These are phyloP conservation scores for Aspergillus sp. DNA, from an alignment of 2,329 filamentous ascomycete genomes.

Conservation along the genomic window DNA sequence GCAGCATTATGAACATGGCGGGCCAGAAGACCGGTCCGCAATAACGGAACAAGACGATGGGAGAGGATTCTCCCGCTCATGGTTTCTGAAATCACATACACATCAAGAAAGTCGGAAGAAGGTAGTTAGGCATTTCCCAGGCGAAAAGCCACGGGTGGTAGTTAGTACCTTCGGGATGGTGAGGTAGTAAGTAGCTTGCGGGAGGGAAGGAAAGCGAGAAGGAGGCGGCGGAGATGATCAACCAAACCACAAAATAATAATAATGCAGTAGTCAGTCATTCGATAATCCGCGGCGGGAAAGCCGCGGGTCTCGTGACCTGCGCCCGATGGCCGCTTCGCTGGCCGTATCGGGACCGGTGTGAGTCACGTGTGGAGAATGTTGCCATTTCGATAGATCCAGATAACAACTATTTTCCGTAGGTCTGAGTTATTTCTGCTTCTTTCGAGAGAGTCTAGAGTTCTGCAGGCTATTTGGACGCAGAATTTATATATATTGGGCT, in stretches of 20 bases:
- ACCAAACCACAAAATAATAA: background rate
- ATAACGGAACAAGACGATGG: conserved; percentile 68
- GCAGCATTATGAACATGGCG: conserved; percentile 65
- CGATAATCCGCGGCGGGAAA: background rate
- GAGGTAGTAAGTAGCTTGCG: background rate
- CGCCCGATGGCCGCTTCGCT: conserved; percentile 33
- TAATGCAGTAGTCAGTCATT: conserved; percentile 12
- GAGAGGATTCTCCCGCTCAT: conserved; percentile 77
- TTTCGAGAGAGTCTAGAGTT: background rate
- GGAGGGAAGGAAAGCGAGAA: conserved; percentile 2
- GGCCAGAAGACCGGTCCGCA: conserved; percentile 61
- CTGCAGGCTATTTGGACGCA: background rate
- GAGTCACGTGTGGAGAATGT: conserved; percentile 34
- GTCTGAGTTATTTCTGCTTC: background rate
- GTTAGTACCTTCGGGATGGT: conserved; percentile 7
- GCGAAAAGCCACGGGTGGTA: conserved; percentile 14
- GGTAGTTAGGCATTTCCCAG: conserved; percentile 26
- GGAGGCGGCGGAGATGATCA: background rate
- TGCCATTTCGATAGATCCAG: conserved; percentile 4
- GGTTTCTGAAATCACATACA: conserved; percentile 45
- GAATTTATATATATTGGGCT: background rate
- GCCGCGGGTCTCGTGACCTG: conserved; percentile 34
- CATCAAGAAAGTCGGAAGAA: conserved; percentile 17
- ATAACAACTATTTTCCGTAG: background rate
- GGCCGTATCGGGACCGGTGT: conserved; percentile 26